Conservation (phyloP, 2,329 filamentous ascomycete species). For the Colletotrichum sp. region DNA sequence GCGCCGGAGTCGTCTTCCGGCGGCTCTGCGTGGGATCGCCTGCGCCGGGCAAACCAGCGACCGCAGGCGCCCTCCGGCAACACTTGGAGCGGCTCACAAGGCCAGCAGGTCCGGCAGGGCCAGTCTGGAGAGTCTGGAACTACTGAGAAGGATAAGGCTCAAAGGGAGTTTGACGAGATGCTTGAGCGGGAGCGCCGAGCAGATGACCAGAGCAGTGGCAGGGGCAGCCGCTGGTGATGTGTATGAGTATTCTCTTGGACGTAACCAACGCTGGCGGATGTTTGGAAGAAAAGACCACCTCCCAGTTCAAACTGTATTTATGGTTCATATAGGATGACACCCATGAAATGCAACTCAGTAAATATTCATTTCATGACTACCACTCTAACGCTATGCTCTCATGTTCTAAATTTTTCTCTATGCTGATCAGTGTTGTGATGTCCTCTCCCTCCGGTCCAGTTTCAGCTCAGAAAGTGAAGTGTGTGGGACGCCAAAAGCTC, state of each 20-base stretch:
- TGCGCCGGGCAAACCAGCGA: constrained; percentile 40
- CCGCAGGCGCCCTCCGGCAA: not conserved
- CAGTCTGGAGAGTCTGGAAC: constrained; percentile 27
- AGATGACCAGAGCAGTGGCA: not conserved
- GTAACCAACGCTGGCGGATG: not conserved
- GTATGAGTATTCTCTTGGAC: not conserved
- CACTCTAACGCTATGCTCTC: not conserved
- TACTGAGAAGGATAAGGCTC: constrained; percentile 48
- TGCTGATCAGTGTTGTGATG: not conserved
- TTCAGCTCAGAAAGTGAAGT: constrained; percentile 3
- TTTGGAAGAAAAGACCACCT: not conserved
- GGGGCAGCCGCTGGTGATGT: constrained; percentile 6
- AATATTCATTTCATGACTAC: not conserved
- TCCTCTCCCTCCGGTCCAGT: not conserved
- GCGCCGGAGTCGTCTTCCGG: not conserved
- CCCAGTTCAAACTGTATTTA: not conserved
- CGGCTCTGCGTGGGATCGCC: constrained; percentile 49
- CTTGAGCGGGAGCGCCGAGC: constrained; percentile 47
- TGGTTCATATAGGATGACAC: not conserved
- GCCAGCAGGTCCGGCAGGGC: constrained; percentile 1
- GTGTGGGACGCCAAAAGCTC: constrained; percentile 19
- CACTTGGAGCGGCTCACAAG: not conserved
- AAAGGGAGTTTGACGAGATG: constrained; percentile 55
- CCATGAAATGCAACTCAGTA: not conserved
- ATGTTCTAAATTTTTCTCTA: not conserved